Evolutionary conservation across 257 asterid genomes (phyloP).

Genomic region (Jacaranda mimosifolia): DNA sequence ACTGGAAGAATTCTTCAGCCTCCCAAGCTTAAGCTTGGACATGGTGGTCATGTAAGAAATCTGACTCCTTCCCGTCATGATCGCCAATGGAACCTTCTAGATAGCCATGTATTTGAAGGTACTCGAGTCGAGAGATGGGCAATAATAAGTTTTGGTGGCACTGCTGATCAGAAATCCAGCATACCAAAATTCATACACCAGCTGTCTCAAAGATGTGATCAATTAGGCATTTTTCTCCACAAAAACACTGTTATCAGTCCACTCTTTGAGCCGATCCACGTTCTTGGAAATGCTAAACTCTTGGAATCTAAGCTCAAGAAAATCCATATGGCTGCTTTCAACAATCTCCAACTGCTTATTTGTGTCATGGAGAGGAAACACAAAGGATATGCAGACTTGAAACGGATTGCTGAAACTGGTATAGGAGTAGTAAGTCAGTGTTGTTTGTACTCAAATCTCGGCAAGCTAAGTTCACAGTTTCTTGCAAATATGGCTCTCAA

Average conservation of each 20-base stretch:
- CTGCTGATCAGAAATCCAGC: conserved; percentile 68
- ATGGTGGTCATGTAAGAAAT: conserved; percentile 75
- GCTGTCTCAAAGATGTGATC: conserved; percentile 76
- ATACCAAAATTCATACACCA: conserved; percentile 75
- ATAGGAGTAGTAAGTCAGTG: conserved; percentile 89
- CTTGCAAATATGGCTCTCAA: conserved; percentile 90
- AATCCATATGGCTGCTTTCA: conserved; percentile 61
- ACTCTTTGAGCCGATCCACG: conserved; percentile 81
- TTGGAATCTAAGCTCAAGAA: conserved; percentile 78
- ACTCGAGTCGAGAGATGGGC: conserved; percentile 85
- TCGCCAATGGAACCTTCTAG: conserved; percentile 92
- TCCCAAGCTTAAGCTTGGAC: conserved; percentile 93
- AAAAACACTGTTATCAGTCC: conserved; percentile 64
- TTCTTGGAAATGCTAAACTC: conserved; percentile 73
- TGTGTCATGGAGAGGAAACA: conserved; percentile 97
- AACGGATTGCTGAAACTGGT: conserved; percentile 85
- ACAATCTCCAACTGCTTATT: conserved; percentile 85
- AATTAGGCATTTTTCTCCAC: conserved; percentile 79
- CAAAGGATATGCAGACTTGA: conserved; percentile 93
- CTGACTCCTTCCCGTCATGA: conserved; percentile 85
- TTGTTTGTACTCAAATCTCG: conserved; percentile 80
- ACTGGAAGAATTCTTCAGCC: conserved; percentile 92
- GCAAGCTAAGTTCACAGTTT: conserved; percentile 71
- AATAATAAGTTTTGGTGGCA: conserved; percentile 86
- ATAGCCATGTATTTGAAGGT: conserved; percentile 93